phyloP scores from a whole-genome alignment of 2,329 filamentous ascomycete species.

The Beauveria scarabaeidicola region DNA sequence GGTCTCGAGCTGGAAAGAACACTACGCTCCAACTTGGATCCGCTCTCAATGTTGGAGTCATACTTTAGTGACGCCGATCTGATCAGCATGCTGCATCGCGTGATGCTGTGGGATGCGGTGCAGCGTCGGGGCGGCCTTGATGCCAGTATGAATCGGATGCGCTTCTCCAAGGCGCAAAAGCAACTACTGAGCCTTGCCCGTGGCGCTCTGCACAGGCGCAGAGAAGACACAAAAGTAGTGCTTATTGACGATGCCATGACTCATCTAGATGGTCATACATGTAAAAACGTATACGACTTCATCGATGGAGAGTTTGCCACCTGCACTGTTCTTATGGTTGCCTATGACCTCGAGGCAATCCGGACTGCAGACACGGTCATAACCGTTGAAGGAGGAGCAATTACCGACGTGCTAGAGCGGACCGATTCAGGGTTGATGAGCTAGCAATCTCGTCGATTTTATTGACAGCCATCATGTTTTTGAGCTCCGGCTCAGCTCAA shows the following conservation, averaged over 20 bases:
- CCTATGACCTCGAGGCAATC: not conserved
- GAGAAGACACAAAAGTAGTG: not conserved
- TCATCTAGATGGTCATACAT: slow-evolving; percentile 29
- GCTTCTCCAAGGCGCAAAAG: slow-evolving; percentile 11
- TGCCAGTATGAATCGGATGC: not conserved
- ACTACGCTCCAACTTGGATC: slow-evolving; percentile 11
- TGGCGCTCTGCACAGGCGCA: slow-evolving; percentile 17
- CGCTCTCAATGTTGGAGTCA: not conserved
- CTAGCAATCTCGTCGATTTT: too few species aligned
- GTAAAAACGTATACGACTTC: slow-evolving; percentile 2
- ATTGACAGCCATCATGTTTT: too few species aligned
- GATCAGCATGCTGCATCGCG: slow-evolving; percentile 9
- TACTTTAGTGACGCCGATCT: not conserved
- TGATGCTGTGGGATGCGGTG: slow-evolving; percentile 9
- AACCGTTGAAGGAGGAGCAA: not conserved
- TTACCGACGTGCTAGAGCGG: not conserved
- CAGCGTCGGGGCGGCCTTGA: slow-evolving; percentile 6
- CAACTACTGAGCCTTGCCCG: slow-evolving; percentile 14
- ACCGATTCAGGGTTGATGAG: not conserved
- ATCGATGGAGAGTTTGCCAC: slow-evolving; percentile 10
- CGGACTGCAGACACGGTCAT: not conserved
- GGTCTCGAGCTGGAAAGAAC: slow-evolving; percentile 4
- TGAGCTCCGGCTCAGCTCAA: too few species aligned
- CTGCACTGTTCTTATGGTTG: slow-evolving; percentile 5
- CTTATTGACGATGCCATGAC: not conserved